Evolutionary conservation across 805 yeast genomes (phyloP).

Genomic region (Candida cerambycidarum): DNA sequence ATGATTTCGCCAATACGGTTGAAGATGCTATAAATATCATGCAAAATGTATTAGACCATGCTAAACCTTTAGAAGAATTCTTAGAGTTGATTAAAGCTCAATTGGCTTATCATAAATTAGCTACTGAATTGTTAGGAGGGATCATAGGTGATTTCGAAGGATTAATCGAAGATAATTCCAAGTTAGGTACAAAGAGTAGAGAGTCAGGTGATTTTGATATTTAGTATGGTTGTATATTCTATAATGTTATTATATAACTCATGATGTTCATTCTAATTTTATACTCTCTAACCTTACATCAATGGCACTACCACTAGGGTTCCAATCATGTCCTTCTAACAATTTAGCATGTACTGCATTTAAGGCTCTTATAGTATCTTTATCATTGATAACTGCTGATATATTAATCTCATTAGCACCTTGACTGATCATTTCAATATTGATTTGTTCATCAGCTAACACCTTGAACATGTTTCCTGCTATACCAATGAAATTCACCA

Average conservation of each 20-base stretch:
- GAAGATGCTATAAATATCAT: slow-evolving; percentile 83
- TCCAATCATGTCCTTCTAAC: slow-evolving; percentile 46
- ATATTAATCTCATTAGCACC: slow-evolving; percentile 98
- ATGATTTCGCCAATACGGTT: slow-evolving; percentile 84
- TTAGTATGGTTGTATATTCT: slow-evolving; percentile 15
- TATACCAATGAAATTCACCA: slow-evolving; percentile 95
- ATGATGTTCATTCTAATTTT: background rate
- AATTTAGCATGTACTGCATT: slow-evolving; percentile 79
- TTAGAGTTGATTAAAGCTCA: slow-evolving; percentile 75
- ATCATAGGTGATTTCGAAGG: slow-evolving; percentile 64
- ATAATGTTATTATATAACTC: too few species aligned
- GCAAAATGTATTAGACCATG: slow-evolving; percentile 74
- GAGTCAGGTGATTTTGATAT: slow-evolving; percentile 37
- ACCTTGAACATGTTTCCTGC: slow-evolving; percentile 97
- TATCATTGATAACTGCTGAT: slow-evolving; percentile 86
- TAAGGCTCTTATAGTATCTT: slow-evolving; percentile 81
- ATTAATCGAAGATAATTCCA: slow-evolving; percentile 49
- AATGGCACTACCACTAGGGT: slow-evolving; percentile 28
- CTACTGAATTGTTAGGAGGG: slow-evolving; percentile 62
- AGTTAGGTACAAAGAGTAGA: slow-evolving; percentile 19
- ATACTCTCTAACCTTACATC: slow-evolving; percentile 28
- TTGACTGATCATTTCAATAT: slow-evolving; percentile 97
- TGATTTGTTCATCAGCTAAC: slow-evolving; percentile 85
- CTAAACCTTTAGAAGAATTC: slow-evolving; percentile 66
- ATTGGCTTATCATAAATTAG: slow-evolving; percentile 75